These are phyloP conservation scores for Phytophthora megakarya DNA, from an alignment of 352 stramenopile species.

Conservation along the genomic window DNA sequence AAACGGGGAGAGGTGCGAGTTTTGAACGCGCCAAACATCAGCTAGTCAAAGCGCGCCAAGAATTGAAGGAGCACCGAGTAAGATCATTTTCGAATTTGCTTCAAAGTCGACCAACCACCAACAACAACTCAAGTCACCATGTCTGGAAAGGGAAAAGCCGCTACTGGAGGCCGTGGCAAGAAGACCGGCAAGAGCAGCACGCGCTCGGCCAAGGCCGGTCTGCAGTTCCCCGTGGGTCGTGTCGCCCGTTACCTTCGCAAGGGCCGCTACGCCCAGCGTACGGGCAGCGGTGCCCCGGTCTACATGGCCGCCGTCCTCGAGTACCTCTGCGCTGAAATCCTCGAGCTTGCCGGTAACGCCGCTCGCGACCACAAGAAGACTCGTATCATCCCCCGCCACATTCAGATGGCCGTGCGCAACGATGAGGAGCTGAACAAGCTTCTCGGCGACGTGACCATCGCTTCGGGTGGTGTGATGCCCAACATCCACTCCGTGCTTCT, in stretches of 20 bases:
- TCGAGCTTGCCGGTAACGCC: conserved; percentile 95
- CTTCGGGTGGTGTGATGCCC: conserved; percentile 94
- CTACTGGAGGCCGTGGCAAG: conserved; percentile 74
- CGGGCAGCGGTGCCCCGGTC: conserved; percentile 92
- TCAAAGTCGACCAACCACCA: conserved; percentile 45
- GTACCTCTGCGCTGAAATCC: conserved; percentile 94
- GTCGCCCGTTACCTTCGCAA: conserved; percentile 94
- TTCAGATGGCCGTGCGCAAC: conserved; percentile 93
- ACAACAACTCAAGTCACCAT: conserved; percentile 46
- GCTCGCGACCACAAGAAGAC: conserved; percentile 97
- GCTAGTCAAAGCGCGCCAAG: conserved; percentile 8
- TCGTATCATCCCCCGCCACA: conserved; percentile 95
- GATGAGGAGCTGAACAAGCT: conserved; percentile 97
- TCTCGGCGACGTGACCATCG: conserved; percentile 94
- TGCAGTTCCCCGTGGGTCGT: conserved; percentile 96
- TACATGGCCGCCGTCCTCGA: conserved; percentile 96
- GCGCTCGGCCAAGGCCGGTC: conserved; percentile 90
- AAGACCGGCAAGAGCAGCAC: conserved; percentile 63
- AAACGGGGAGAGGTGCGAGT: conserved; percentile 22
- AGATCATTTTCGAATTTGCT: conserved; percentile 48
- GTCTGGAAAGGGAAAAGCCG: conserved; percentile 81
- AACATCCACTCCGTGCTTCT: conserved; percentile 95
- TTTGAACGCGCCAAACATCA: conserved; percentile 3
- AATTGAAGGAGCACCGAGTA: not conserved
- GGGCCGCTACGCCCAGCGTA: conserved; percentile 91